Base-by-base conservation (phyloP, 2,329 filamentous ascomycete species). In the Fusarium multiceps region DNA sequence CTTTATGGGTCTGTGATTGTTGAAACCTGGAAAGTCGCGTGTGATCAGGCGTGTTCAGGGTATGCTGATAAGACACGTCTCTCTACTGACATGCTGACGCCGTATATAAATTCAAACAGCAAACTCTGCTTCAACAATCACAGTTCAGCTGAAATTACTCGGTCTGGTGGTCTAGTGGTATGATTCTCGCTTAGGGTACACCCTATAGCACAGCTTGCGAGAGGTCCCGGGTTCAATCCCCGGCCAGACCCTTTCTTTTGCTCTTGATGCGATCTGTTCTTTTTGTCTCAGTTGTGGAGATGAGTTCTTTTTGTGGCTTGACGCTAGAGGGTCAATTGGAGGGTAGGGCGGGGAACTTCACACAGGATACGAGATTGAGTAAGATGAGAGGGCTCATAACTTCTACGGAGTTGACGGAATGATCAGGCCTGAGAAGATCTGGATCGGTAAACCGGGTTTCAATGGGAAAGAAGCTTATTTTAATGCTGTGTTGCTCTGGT, bases 181-280 rank as follows among this genome's bases (percentile, higher is more conserved):
- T 89, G 87, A 89, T 89, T 89, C 87, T 88, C 87, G 87, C 88
- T 89, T 89, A 89, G 88, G 87, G 87, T 77, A 72, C 68, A 80
- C 78, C 78, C 79, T 77, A 71, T 45, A 77, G 78, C 76, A 70
- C 32, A 59, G 70, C 67, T 74, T 82, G 80, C 80, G 80, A 81
- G 80, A 82, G 80, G 80, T 81, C 80, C 80, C 80, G 80, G 79
- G 80, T 81, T 81, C 80, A 80, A 82, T 82, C 79, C 80, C 79
- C 80, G 80, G 80, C 79, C 79, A 80, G 79, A 80, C 80, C 80
- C 80, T 74, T 66, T 23, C 47, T 72, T 78, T 78, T 79, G 25
- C 2, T 3, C 1, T 3, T 11, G 10, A 34, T 3, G 3, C 5
- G 1, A 30, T 41, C 6, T 41, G 16, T 37, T n/a, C 13, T 59